These are phyloP conservation scores for Fonsecaea monophora DNA, from an alignment of 2,329 filamentous ascomycete genomes.

Conservation along the genomic window DNA sequence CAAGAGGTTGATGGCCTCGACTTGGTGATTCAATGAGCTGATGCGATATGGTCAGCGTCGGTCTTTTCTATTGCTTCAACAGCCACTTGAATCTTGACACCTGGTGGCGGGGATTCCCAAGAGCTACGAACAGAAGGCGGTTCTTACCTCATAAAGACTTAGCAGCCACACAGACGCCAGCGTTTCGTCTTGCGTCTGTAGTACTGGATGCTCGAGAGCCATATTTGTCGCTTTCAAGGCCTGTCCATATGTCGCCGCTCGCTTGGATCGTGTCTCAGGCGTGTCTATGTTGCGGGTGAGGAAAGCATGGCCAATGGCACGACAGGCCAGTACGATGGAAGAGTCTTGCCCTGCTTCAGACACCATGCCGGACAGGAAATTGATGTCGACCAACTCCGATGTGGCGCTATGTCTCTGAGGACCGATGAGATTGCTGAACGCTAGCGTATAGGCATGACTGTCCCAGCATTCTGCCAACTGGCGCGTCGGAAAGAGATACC, in stretches of 20 bases:
- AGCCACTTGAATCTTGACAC: neutral
- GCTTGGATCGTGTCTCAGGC: constrained; percentile 21
- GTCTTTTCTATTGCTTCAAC: neutral
- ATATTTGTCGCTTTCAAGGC: constrained; percentile 32
- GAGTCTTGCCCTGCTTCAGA: constrained; percentile 18
- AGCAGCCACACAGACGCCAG: constrained; percentile 33
- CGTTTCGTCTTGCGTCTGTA: constrained; percentile 29
- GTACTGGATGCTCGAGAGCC: constrained; percentile 24
- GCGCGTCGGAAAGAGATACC: constrained; percentile 14
- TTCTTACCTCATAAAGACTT: constrained; percentile 36
- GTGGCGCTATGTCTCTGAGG: neutral
- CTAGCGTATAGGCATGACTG: constrained; percentile 17
- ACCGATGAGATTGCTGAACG: constrained; percentile 26
- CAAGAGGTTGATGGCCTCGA: neutral
- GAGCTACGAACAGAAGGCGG: neutral
- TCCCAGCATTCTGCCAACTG: constrained; percentile 26
- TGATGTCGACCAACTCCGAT: constrained; percentile 15
- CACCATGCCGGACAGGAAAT: constrained; percentile 31
- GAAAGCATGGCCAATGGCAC: constrained; percentile 31
- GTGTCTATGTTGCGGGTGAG: constrained; percentile 20
- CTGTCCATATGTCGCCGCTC: constrained; percentile 27
- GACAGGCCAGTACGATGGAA: constrained; percentile 23
- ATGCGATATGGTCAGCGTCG: neutral
- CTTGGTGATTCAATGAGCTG: constrained; percentile 29
- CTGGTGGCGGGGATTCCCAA: neutral